These are phyloP conservation scores for Dichotomopilus funicola DNA, from an alignment of 2,329 filamentous ascomycete species.

Conservation along the genomic window DNA sequence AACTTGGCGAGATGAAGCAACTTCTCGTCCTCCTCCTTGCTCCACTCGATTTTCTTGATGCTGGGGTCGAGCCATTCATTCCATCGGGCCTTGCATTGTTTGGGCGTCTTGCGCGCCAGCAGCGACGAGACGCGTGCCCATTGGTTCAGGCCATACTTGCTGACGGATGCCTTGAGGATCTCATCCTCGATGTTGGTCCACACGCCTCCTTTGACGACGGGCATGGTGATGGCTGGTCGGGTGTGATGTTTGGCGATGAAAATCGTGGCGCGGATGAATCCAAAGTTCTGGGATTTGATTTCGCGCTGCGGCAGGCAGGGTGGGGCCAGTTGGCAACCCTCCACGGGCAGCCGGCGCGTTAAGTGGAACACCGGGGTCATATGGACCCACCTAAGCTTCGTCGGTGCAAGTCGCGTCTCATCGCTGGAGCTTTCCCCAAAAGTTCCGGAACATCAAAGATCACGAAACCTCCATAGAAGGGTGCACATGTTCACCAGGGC, in stretches of 20 bases:
- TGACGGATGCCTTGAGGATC: slow-evolving; percentile 91
- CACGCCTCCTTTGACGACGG: slow-evolving; percentile 67
- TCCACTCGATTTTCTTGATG: slow-evolving; percentile 99
- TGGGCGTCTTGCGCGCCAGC: slow-evolving; percentile 92
- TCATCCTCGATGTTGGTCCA: slow-evolving; percentile 84
- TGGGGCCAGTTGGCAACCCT: neutral
- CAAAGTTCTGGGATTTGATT: neutral
- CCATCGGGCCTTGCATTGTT: slow-evolving; percentile 99
- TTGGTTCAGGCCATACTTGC: slow-evolving; percentile 92
- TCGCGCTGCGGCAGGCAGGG: slow-evolving; percentile 1
- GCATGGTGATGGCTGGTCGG: slow-evolving; percentile 40
- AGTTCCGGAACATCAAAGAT: neutral
- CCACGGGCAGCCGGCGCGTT: neutral
- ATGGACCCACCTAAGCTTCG: neutral
- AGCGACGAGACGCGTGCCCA: slow-evolving; percentile 98
- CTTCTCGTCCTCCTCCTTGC: slow-evolving; percentile 97
- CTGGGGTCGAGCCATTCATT: slow-evolving; percentile 96
- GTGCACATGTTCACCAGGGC: neutral
- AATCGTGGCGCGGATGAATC: slow-evolving; percentile 4
- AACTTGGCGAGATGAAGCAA: slow-evolving; percentile 92
- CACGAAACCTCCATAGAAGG: neutral
- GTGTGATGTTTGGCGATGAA: neutral
- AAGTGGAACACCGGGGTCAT: too few relatives aligned
- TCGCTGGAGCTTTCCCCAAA: neutral
- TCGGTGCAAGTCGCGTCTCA: slow-evolving; percentile 1